Evolutionary conservation across 495 filamentous ascomycete genomes (phyloP), one percentile per base, ranked within the genome.

Genomic region (Trypethelium eluteriae): DNA sequence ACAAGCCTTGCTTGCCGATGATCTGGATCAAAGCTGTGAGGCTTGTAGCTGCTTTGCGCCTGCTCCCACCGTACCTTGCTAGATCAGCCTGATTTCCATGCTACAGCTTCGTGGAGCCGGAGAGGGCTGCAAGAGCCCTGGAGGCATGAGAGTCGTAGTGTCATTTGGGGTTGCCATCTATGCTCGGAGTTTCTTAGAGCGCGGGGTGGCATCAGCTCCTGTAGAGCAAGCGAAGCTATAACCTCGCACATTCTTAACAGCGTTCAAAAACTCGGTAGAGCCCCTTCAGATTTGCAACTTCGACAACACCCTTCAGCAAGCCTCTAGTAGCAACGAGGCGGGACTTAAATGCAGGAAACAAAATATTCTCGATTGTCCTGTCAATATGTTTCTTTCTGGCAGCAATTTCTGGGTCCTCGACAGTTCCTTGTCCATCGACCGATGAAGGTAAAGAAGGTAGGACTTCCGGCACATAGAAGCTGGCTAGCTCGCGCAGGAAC

Each of bases 261-360:
- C 95, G 82, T 78, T 99, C 95, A 80, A 99, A 99, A n/a, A 97
- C 93, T 50, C 90, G 81, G 76, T 99, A 99, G 62, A 99, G 74
- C 3, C 95, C 93, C 76, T 96, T 98, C 66, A 98, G 77, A 80
- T 96, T 89, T 0, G 95, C 95, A 36, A 96, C 86, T 78, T 99
- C 94, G 16, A 95, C 81, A 38, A 96, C 85, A 25, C 87, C 90
- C 65, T 84, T 83, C 75, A 97, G 82, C 70, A 98, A 76, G 32
- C 82, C 81, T 67, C 84, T 88, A 50, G 93, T 96, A 36, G 92
- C 93, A 67, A 98, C 88, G 44, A 99, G 75, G 64, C 92, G 81
- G 5, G 88, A 83, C 75, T 90, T 89, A 68, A 96, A 86, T 2
- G 92, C 90, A 4, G 94, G 88, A 70, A 93, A 93, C 63, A 96